Percentiles rank a stretch among this genome's conserved stretches.
Conservation (phyloP, 176 grass and related monocot species). For the Metroxylon sagu region DNA sequence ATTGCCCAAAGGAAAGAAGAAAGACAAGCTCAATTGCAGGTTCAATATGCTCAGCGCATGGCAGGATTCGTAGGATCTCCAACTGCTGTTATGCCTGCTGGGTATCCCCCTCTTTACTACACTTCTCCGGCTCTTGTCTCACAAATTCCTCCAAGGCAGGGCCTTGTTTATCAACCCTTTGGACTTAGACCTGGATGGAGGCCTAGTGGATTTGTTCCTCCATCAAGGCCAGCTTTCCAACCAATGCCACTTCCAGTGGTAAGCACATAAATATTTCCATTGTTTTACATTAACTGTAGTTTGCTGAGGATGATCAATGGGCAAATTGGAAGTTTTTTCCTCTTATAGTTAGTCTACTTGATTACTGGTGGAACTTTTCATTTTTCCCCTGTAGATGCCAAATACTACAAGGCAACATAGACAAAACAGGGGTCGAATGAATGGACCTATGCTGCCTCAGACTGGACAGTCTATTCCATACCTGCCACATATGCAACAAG, state of each 20-base stretch:
- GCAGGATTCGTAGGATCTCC: neutral
- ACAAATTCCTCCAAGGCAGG: conserved; percentile 49
- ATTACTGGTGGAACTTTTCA: too few relatives aligned
- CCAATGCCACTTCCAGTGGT: conserved; percentile 42
- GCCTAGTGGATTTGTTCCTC: conserved; percentile 39
- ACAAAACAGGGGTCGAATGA: conserved; percentile 39
- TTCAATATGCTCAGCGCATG: neutral
- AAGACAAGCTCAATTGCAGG: neutral
- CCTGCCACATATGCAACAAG: conserved; percentile 33
- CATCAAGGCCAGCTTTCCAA: conserved; percentile 33
- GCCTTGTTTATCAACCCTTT: conserved; percentile 45
- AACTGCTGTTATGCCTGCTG: neutral
- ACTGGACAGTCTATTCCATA: conserved; percentile 30
- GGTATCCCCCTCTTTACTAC: conserved; percentile 23
- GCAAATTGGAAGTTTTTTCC: too few relatives aligned
- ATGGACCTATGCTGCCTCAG: conserved; percentile 35
- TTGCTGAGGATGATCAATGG: too few relatives aligned
- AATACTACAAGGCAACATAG: conserved; percentile 47
- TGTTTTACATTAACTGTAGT: too few relatives aligned
- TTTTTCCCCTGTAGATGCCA: conserved; percentile 22
- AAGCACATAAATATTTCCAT: neutral
- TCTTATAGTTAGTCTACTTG: too few relatives aligned
- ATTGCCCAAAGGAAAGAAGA: conserved; percentile 3
- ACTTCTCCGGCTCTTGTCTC: conserved; percentile 35
- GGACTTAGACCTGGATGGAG: conserved; percentile 40